Base-by-base conservation (phyloP, 148 eudicot species). In the Silene latifolia region DNA sequence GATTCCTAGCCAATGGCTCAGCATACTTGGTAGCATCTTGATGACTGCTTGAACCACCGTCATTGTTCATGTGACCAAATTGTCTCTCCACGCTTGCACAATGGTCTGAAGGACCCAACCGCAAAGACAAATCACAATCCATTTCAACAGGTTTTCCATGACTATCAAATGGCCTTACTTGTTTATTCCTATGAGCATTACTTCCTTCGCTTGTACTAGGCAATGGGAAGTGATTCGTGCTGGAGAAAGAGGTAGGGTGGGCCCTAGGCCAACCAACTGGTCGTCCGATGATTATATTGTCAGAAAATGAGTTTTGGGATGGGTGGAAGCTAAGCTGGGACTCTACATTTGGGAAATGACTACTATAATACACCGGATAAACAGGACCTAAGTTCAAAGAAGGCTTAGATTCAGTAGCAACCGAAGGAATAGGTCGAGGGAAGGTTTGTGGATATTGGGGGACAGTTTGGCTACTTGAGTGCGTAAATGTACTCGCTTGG, bases 361-460 rank as follows among this genome's bases (percentile, higher is more conserved):
- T 77, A 56, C 90, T 95, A 79, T 85, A 85, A 76, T 89, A 85
- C 89, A 90, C 82, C n/a, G 98, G 96, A 79, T 85, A 87, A 21
- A 89, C 86, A 10, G 86, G 78, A 61, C 88, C 82, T 29, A 71
- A 63, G 20, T 85, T 80, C 61, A 67, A 39, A 23, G 80, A 72
- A 4, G 79, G 42, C 74, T 80, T 87, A 67, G 76, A 35, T 25
- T 88, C 87, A 54, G 17, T 13, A 29, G 72, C 75, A 64, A 72
- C 25, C 19, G 84, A 60, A 59, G 85, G 78, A 46, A 77, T 24
- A 71, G 79, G 69, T 62, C 47, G 74, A 60, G 78, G 79, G 35
- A 81, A 63, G 71, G 79, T 81, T 48, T 70, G 81, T 59, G 32
- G 74, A 29, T 83, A 66, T 20, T 77, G 76, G 44, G 82, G 77